These are phyloP conservation scores for Pholiota molesta DNA, from an alignment of 768 basidiomycete species.

Conservation along the genomic window DNA sequence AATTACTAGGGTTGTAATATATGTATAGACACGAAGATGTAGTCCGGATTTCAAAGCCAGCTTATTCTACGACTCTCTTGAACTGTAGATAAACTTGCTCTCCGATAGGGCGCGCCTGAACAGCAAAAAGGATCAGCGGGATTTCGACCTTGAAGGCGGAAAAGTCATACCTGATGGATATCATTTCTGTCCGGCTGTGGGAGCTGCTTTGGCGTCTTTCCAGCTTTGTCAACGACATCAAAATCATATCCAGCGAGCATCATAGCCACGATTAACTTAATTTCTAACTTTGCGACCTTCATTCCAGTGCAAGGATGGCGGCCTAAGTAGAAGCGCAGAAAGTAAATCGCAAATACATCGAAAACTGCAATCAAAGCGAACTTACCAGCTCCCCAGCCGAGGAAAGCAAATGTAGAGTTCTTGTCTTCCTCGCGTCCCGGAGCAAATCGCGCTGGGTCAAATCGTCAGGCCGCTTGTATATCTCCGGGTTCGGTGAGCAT, in stretches of 20 bases:
- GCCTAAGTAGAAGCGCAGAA: slow-evolving; percentile 22
- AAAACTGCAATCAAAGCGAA: background rate
- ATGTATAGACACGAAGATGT: no score
- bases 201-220: slow-evolving; percentile 22
- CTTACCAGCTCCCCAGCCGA: slow-evolving; percentile 46
- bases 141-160: background rate
- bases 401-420: slow-evolving; percentile 32
- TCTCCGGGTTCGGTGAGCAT: slow-evolving; percentile 37
- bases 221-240: slow-evolving; percentile 34
- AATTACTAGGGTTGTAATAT: no score
- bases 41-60: background rate
- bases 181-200: slow-evolving; percentile 36
- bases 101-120: slow-evolving; percentile 3
- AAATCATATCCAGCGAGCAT: slow-evolving; percentile 36
- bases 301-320: slow-evolving; percentile 43
- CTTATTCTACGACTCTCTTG: background rate
- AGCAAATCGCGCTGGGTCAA: slow-evolving; percentile 38
- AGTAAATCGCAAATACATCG: background rate
- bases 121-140: background rate
- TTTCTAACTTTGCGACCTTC: slow-evolving; percentile 40
- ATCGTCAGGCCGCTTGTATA: slow-evolving; percentile 38
- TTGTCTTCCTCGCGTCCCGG: slow-evolving; percentile 38
- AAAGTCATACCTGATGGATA: slow-evolving; percentile 30
- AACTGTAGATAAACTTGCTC: background rate
- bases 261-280: slow-evolving; percentile 38